Evolutionary conservation across 192 early-diverging fungal species (phyloP).

Genomic region (Entrophospora sp.): DNA sequence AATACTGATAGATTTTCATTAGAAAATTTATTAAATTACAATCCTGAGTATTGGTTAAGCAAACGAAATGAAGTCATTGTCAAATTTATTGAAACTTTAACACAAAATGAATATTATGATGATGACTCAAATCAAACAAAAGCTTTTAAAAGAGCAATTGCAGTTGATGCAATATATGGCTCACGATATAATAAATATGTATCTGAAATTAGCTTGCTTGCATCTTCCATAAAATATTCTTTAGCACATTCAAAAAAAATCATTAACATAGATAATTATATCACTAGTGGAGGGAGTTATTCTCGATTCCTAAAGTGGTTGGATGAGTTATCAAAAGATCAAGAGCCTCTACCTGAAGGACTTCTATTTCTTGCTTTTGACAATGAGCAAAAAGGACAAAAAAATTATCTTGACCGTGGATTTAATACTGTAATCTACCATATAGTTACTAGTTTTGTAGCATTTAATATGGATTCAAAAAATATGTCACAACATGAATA

Average conservation of each 20-base stretch:
- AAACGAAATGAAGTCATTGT: neutral
- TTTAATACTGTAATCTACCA: too few relatives aligned
- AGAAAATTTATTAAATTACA: neutral
- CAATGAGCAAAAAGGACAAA: neutral
- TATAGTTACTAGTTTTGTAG: too few relatives aligned
- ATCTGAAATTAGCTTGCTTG: neutral
- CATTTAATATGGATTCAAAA: conserved; percentile 13
- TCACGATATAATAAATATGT: neutral
- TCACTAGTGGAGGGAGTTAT: neutral
- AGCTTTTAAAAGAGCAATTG: neutral
- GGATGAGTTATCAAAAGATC: neutral
- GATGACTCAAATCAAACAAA: neutral
- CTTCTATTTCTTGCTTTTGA: neutral
- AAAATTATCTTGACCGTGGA: conserved; percentile 3
- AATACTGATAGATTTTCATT: too few relatives aligned
- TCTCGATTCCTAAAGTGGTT: neutral
- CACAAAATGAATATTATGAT: neutral
- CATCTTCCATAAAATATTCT: neutral
- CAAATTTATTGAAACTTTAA: too few relatives aligned
- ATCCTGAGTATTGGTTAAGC: neutral
- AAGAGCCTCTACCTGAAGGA: neutral
- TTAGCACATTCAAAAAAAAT: neutral
- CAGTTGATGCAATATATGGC: neutral
- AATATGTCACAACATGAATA: neutral
- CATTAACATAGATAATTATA: neutral